A percentile compares a stretch with the other conserved stretches of the same genome.
Evolutionary conservation across 768 basidiomycete species (phyloP).

Genomic region (Psilocybe cyanescens): DNA sequence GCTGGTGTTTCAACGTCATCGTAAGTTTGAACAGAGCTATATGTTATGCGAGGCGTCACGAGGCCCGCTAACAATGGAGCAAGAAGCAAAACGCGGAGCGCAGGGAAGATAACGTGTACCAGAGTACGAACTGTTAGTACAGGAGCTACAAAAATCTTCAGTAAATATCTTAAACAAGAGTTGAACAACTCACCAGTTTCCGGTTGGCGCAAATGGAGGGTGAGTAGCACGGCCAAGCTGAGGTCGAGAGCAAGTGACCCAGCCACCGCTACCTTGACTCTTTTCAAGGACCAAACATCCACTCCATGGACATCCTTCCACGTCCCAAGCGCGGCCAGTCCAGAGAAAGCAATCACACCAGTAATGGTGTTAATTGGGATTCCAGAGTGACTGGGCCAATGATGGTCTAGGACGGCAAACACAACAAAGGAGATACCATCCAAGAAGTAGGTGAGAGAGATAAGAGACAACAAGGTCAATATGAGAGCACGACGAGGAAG

Average conservation of each 20-base stretch:
- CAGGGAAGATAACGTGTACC: constrained; percentile 53
- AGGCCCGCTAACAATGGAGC: constrained; percentile 64
- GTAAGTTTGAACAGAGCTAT: constrained; percentile 51
- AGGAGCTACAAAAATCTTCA: constrained; percentile 23
- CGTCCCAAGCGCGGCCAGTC: constrained; percentile 74
- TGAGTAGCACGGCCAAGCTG: constrained; percentile 58
- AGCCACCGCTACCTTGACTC: constrained; percentile 58
- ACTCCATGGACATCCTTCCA: constrained; percentile 80
- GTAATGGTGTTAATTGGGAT: constrained; percentile 69
- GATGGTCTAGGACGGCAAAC: constrained; percentile 62
- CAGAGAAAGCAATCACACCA: constrained; percentile 71
- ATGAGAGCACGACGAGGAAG: constrained; percentile 81
- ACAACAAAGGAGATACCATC: constrained; percentile 79
- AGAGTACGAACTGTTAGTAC: constrained; percentile 32
- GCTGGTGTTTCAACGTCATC: constrained; percentile 42
- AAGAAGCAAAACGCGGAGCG: constrained; percentile 68
- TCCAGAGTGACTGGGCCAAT: constrained; percentile 67
- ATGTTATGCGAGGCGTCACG: constrained; percentile 65
- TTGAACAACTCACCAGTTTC: constrained; percentile 33
- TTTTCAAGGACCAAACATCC: constrained; percentile 65
- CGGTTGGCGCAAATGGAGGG: constrained; percentile 39
- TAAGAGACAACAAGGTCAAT: constrained; percentile 68
- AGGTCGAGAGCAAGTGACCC: constrained; percentile 63
- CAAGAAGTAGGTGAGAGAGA: constrained; percentile 72
- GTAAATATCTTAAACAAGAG: constrained; percentile 13